Percentiles rank a stretch among this genome's conserved stretches.
Conservation (phyloP, 2,329 filamentous ascomycete genomes). For the Raffaelea ambrosiae region DNA sequence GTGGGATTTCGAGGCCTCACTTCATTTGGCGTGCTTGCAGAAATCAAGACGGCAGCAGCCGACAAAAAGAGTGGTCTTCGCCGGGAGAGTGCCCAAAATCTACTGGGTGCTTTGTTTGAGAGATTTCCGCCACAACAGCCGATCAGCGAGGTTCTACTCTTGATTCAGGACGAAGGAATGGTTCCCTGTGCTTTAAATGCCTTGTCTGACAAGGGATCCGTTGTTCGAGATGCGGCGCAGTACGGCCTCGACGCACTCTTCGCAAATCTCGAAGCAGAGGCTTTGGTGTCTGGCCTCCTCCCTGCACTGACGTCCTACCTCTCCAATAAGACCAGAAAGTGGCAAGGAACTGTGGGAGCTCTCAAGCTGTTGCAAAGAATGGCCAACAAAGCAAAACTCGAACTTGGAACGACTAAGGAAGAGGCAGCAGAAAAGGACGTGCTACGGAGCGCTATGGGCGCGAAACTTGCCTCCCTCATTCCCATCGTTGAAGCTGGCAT, state of each 20-base stretch:
- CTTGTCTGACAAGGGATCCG: conserved; percentile 79
- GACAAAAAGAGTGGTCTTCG: conserved; percentile 89
- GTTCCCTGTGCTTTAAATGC: conserved; percentile 70
- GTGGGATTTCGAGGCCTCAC: conserved; percentile 45
- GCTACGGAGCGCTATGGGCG: conserved; percentile 83
- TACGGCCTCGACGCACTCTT: conserved; percentile 92
- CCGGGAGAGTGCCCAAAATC: conserved; percentile 89
- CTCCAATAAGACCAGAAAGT: conserved; percentile 79
- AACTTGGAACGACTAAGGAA: conserved; percentile 68
- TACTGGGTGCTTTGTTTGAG: conserved; percentile 89
- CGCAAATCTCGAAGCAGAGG: conserved; percentile 68
- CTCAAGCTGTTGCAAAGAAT: conserved; percentile 81
- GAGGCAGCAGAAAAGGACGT: conserved; percentile 83
- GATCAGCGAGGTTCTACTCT: conserved; percentile 70
- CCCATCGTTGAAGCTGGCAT: conserved; percentile 87
- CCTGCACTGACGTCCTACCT: conserved; percentile 70
- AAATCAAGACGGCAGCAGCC: conserved; percentile 63
- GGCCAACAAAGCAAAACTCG: conserved; percentile 88
- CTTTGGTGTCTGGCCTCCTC: conserved; percentile 73
- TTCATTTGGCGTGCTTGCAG: conserved; percentile 44
- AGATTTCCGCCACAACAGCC: conserved; percentile 71
- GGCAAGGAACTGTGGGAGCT: conserved; percentile 90
- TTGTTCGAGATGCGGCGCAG: conserved; percentile 84
- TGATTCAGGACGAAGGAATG: conserved; percentile 71
- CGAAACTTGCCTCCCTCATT: conserved; percentile 76